These are phyloP conservation scores for Novymonas esmeraldas DNA, from an alignment of 208 protist genomes.

Conservation along the genomic window DNA sequence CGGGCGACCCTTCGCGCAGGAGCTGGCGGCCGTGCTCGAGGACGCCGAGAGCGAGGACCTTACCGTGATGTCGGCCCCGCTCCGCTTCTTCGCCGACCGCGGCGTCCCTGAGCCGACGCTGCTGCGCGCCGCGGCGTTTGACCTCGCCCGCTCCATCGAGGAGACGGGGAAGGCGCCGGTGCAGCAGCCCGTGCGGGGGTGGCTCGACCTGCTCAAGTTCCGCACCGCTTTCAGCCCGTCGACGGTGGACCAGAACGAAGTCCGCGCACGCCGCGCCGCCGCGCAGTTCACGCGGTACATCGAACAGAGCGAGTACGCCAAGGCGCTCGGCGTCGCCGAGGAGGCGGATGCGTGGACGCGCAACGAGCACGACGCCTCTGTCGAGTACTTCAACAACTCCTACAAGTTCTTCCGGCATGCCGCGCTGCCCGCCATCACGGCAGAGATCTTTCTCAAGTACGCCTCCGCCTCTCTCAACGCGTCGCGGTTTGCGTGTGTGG, in stretches of 20 bases:
- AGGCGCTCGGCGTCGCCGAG: constrained; percentile 68
- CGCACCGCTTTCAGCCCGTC: constrained; percentile 74
- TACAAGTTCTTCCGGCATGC: constrained; percentile 59
- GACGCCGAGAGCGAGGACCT: constrained; percentile 84
- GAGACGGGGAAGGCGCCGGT: constrained; percentile 58
- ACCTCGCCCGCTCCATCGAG: constrained; percentile 79
- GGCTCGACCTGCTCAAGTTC: constrained; percentile 88
- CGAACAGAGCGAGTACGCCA: constrained; percentile 63
- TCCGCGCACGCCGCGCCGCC: constrained; percentile 45
- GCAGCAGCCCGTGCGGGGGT: constrained; percentile 66
- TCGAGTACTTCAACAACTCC: constrained; percentile 45
- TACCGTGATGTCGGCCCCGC: constrained; percentile 54
- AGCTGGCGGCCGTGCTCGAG: constrained; percentile 61
- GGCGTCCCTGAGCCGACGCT: constrained; percentile 45
- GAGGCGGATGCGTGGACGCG: constrained; percentile 45
- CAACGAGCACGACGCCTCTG: constrained; percentile 37
- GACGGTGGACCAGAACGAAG: constrained; percentile 52
- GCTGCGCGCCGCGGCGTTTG: constrained; percentile 69
- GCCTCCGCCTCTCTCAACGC: constrained; percentile 62
- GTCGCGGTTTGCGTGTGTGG: constrained; percentile 78
- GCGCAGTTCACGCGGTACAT: constrained; percentile 57
- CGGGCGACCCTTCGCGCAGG: constrained; percentile 59
- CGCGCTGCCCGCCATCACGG: constrained; percentile 66
- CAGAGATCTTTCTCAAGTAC: constrained; percentile 76
- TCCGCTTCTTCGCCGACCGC: constrained; percentile 38